These are phyloP conservation scores for Rhodotorula taiwanensis DNA, from an alignment of 768 basidiomycete genomes.

Conservation along the genomic window DNA sequence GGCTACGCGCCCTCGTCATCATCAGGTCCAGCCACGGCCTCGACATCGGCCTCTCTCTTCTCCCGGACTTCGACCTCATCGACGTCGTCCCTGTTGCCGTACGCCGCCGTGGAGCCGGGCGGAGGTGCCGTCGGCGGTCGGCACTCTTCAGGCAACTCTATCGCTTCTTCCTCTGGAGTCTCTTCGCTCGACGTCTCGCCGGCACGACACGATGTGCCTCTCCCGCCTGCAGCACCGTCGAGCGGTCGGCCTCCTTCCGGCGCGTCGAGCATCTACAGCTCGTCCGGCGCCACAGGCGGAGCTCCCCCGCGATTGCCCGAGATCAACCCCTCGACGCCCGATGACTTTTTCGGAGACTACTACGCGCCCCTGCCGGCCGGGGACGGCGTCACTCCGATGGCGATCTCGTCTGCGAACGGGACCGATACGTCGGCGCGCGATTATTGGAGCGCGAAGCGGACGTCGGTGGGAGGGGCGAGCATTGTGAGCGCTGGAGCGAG, in stretches of 20 bases:
- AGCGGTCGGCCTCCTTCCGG: neutral
- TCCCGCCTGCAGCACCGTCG: neutral
- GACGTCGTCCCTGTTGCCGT: conserved; percentile 17
- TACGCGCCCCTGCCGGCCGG: neutral
- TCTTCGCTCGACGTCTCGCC: neutral
- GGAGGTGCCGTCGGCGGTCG: neutral
- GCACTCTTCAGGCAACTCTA: neutral
- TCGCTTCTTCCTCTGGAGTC: neutral
- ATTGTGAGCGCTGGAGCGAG: neutral
- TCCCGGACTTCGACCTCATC: conserved; percentile 10
- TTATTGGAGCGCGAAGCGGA: conserved; percentile 45
- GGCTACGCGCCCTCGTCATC: conserved; percentile 24
- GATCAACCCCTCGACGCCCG: conserved; percentile 39
- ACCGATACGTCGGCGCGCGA: too few species aligned
- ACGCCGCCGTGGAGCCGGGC: conserved; percentile 1
- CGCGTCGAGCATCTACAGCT: neutral
- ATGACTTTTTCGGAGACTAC: conserved; percentile 46
- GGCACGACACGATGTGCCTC: neutral
- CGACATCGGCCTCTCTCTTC: conserved; percentile 19
- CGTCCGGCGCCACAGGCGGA: neutral
- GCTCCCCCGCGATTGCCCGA: conserved; percentile 25
- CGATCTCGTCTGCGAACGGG: too few species aligned
- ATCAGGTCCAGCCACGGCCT: conserved; percentile 25
- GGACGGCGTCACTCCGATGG: too few species aligned
- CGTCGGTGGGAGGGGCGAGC: neutral